Base-by-base conservation (phyloP, 768 basidiomycete species). In the Amanita brunnescens region DNA sequence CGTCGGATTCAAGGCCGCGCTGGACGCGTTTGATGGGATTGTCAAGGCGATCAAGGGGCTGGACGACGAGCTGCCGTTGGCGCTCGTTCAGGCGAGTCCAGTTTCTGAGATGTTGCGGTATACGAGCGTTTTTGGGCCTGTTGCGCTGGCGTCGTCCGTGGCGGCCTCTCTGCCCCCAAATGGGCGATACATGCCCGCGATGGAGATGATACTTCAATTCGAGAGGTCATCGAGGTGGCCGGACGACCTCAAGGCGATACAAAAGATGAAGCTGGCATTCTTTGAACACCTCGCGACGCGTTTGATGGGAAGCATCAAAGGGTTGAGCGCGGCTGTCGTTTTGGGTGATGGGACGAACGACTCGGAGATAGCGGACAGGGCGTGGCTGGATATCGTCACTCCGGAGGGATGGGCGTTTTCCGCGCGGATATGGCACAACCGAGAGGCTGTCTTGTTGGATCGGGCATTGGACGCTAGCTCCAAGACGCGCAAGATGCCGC, bases 181-280 rank as follows among this genome's bases (percentile, higher is more conserved):
- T 48, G 80, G 87, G 8, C 77, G 79, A 8, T 87, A 85, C 61
- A 62, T 85, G 10, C 78, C 84, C 0, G 74, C 79, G 2, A 86
- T 92, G 56, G 79, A 87, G 12, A 69, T 92, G 43, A 64, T 92
- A 20, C 66, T 98, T 29, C 87, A 94, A 64, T 96, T 97, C 59
- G 95, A 98, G 63, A 87, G 85, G 55, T 95, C 92, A 0, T 82
- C 85, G 0, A 79, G 80, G 55, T 99, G 96, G 96, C 95, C 96
- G 0, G 94, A 98, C 60, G 92, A 98, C 57, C 75, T 98, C 3
- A 76, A 73, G 14, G 92, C 93, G 0, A 87, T 97, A 42, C 95
- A 96, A 64, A 91, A 91, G 55, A 85, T 92, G 66, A 98, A 98
- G 64, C 71, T 95, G 1, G 95, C 94, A 0, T 87, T 98, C 62